Percentiles rank a stretch among this genome's conserved stretches.
phyloP scores from a whole-genome alignment of 176 grass and related monocot species.

The Aegilops bicornis region DNA sequence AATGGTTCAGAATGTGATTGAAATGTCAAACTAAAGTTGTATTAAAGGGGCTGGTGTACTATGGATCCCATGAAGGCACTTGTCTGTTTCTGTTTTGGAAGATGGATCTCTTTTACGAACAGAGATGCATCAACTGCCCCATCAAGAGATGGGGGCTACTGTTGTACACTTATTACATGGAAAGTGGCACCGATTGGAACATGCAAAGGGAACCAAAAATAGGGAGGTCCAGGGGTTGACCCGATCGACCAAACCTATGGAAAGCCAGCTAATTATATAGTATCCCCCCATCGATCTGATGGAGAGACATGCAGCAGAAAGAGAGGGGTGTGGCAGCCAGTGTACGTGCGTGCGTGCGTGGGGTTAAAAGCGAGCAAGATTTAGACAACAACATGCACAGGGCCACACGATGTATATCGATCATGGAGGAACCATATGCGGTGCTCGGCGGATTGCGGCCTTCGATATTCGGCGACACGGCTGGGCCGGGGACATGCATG shows the following conservation, averaged over 20 bases:
- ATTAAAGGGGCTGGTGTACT: not conserved
- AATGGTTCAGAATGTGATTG: not conserved
- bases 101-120: not conserved
- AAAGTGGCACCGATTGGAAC: not conserved
- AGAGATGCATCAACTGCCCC: not conserved
- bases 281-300: not conserved
- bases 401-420: not conserved
- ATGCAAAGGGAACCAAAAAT: constrained; percentile 4
- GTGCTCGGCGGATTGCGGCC: not conserved
- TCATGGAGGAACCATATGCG: constrained; percentile 2
- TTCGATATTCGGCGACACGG: not conserved
- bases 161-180: not conserved
- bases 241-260: not conserved
- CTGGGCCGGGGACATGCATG: too few species aligned
- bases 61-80: not conserved
- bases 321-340: not conserved
- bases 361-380: not conserved
- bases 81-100: constrained; percentile 8
- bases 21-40: not conserved
- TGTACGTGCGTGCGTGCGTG: not conserved
- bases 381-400: not conserved
- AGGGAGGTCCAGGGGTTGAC: constrained; percentile 17
- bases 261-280: not conserved
- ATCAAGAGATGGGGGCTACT: not conserved
- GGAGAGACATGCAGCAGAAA: not conserved